phyloP scores from a whole-genome alignment of 345 rosid species.

The Tarenaya hassleriana region DNA sequence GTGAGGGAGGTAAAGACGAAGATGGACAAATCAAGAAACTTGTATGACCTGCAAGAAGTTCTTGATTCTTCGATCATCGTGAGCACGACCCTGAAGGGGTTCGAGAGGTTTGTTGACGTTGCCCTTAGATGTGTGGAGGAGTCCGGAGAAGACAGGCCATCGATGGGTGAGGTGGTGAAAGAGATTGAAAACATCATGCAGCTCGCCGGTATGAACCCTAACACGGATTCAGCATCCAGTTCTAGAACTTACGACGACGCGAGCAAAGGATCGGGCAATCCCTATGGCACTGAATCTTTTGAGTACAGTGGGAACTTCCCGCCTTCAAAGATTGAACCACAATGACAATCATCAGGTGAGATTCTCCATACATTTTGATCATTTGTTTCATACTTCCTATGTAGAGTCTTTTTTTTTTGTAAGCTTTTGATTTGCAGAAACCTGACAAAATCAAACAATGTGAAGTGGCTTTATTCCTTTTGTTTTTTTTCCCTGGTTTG shows the following conservation, averaged over 20 bases:
- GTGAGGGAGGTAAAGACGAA: slow-evolving; percentile 64
- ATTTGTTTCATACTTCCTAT: neutral
- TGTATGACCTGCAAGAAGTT: slow-evolving; percentile 57
- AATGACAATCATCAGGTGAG: no score
- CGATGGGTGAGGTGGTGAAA: slow-evolving; percentile 70
- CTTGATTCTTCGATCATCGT: slow-evolving; percentile 52
- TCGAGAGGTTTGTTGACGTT: slow-evolving; percentile 52
- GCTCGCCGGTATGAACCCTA: slow-evolving; percentile 55
- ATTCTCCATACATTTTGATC: neutral
- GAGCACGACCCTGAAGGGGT: slow-evolving; percentile 43
- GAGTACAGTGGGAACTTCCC: slow-evolving; percentile 39
- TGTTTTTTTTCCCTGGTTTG: neutral
- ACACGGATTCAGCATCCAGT: slow-evolving; percentile 42
- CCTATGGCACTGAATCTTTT: slow-evolving; percentile 35
- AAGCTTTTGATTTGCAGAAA: neutral
- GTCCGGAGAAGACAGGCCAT: slow-evolving; percentile 51
- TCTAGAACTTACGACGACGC: slow-evolving; percentile 45
- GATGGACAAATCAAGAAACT: slow-evolving; percentile 47
- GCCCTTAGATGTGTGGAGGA: slow-evolving; percentile 63
- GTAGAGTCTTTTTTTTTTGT: neutral
- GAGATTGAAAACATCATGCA: slow-evolving; percentile 68
- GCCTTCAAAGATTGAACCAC: slow-evolving; percentile 41
- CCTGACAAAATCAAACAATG: neutral
- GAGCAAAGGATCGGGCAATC: slow-evolving; percentile 31
- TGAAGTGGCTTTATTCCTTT: neutral